Conservation (phyloP, 75 land plant genomes). For the Pinus taeda region DNA sequence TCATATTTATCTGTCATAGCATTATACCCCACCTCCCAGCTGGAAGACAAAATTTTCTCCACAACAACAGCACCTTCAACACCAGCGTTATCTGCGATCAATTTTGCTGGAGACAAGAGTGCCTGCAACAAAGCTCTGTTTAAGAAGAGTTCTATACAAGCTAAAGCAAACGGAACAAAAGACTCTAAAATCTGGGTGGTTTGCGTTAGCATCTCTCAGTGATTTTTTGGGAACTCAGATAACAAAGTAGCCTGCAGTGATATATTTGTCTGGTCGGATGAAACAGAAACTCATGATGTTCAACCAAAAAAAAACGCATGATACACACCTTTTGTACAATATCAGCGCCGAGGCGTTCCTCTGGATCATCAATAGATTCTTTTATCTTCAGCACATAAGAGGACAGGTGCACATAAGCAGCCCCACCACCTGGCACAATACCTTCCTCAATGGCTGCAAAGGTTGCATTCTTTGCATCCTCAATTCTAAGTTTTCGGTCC, state of each 20-base stretch:
- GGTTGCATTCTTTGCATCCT: constrained; percentile 96
- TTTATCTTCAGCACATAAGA: constrained; percentile 65
- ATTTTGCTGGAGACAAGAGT: constrained; percentile 68
- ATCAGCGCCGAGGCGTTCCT: constrained; percentile 89
- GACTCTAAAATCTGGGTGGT: background rate
- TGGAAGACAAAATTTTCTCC: constrained; percentile 59
- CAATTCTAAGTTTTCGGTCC: constrained; percentile 84
- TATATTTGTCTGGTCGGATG: background rate
- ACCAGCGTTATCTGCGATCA: constrained; percentile 86
- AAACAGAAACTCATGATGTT: background rate
- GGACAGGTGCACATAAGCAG: constrained; percentile 74
- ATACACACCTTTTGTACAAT: constrained; percentile 71
- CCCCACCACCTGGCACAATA: constrained; percentile 95
- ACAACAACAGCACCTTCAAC: constrained; percentile 74
- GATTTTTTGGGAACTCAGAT: background rate
- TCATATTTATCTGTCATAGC: constrained; percentile 79
- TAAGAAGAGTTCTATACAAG: background rate
- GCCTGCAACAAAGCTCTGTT: constrained; percentile 51
- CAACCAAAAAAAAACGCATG: no score
- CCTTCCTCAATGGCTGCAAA: constrained; percentile 94
- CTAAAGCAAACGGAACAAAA: background rate
- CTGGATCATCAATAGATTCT: constrained; percentile 55
- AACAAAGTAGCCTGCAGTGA: background rate
- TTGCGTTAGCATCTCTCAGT: background rate
- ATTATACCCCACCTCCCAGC: constrained; percentile 73